A percentile compares a stretch with the other conserved stretches of the same genome.
These are phyloP conservation scores for Hemileccinum hortonii DNA, from an alignment of 1,284 basidiomycete species.

Conservation along the genomic window DNA sequence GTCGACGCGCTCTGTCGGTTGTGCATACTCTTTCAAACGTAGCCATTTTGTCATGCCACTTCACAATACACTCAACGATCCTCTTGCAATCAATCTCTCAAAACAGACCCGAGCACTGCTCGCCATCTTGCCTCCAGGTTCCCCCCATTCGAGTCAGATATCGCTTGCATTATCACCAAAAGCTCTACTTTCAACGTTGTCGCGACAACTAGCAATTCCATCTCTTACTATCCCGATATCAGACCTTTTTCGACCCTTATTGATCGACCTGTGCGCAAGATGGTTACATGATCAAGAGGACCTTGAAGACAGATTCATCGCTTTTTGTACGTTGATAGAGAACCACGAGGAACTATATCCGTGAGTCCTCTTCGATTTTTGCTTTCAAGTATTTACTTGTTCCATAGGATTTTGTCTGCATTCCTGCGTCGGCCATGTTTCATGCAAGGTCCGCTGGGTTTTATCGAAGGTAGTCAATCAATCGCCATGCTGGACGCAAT, in stretches of 20 bases:
- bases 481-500: slow-evolving; percentile 37
- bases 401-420: slow-evolving; percentile 48
- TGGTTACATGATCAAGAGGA: slow-evolving; percentile 58
- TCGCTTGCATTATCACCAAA: slow-evolving; percentile 37
- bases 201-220: slow-evolving; percentile 50
- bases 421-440: slow-evolving; percentile 48
- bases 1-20: neutral
- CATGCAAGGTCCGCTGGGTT: slow-evolving; percentile 55
- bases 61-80: slow-evolving; percentile 28
- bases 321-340: slow-evolving; percentile 62
- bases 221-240: slow-evolving; percentile 58
- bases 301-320: slow-evolving; percentile 54
- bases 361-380: slow-evolving; percentile 45
- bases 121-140: slow-evolving; percentile 40
- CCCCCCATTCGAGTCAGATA: slow-evolving; percentile 35
- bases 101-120: slow-evolving; percentile 49
- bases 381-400: slow-evolving; percentile 2
- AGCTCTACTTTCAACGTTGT: slow-evolving; percentile 46
- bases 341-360: slow-evolving; percentile 73
- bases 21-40: neutral
- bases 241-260: slow-evolving; percentile 60
- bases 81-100: slow-evolving; percentile 52
- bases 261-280: slow-evolving; percentile 69
- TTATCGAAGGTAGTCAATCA: slow-evolving; percentile 35
- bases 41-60: slow-evolving; percentile 19